Evolutionary conservation across 106 monocot genomes (phyloP).

Genomic region (Dioscorea zingiberensis): DNA sequence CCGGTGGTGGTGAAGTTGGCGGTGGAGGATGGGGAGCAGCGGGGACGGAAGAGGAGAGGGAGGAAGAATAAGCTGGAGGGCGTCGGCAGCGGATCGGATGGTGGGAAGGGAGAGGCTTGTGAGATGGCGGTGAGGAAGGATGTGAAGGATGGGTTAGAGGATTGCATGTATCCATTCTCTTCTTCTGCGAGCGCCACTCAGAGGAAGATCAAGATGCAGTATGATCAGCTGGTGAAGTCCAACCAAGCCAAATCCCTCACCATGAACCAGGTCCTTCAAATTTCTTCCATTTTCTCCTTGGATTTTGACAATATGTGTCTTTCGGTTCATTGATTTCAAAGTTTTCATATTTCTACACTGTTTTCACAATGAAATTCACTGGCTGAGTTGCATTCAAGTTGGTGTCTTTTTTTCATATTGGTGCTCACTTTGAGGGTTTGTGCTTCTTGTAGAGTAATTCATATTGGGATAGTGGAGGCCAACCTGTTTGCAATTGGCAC

Average conservation of each 20-base stretch:
- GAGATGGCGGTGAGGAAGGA: background rate
- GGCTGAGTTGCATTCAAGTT: background rate
- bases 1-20: background rate
- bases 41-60: slow-evolving; percentile 7
- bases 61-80: slow-evolving; percentile 1
- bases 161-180: background rate
- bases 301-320: background rate
- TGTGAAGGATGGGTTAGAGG: background rate
- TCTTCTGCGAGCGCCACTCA: slow-evolving; percentile 3
- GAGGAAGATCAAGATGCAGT: slow-evolving; percentile 1
- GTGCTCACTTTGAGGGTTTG: background rate
- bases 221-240: slow-evolving; percentile 10
- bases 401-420: background rate
- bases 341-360: background rate
- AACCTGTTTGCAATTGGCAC: too few species aligned
- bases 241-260: slow-evolving; percentile 10
- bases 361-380: background rate
- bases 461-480: too few species aligned
- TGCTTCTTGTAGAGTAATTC: too few species aligned
- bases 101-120: background rate
- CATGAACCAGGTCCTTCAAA: background rate
- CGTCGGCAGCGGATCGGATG: background rate
- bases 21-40: slow-evolving; percentile 1
- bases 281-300: background rate
- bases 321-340: background rate